A percentile compares a stretch with the other conserved stretches of the same genome.
These are phyloP conservation scores for Saturnispora quitensis DNA, from an alignment of 805 yeast species.

Conservation along the genomic window DNA sequence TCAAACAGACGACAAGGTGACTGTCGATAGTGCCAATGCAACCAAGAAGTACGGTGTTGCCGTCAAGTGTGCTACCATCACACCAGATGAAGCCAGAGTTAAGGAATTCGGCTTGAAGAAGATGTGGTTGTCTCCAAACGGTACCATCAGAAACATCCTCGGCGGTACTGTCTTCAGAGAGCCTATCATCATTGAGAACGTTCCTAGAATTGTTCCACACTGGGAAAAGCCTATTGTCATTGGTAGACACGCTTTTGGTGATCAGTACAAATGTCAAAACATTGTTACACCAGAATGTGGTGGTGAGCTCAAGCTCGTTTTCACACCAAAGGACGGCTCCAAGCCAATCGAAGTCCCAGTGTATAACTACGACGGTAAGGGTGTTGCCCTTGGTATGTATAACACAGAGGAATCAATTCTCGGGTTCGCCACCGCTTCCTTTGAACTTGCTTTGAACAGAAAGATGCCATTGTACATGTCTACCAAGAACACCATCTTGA, in stretches of 20 bases:
- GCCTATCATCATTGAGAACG: conserved; percentile 79
- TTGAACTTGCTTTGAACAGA: conserved; percentile 75
- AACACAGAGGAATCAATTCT: conserved; percentile 86
- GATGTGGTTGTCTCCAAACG: conserved; percentile 98
- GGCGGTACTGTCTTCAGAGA: conserved; percentile 98
- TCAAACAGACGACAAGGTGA: conserved; percentile 78
- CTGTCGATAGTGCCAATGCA: conserved; percentile 84
- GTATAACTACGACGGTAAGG: conserved; percentile 59
- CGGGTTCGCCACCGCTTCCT: conserved; percentile 90
- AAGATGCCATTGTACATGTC: conserved; percentile 76
- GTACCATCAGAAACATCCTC: conserved; percentile 88
- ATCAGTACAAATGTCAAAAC: conserved; percentile 92
- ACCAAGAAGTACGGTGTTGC: conserved; percentile 85
- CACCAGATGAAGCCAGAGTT: conserved; percentile 96
- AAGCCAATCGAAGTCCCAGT: conserved; percentile 50
- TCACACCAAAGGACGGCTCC: conserved; percentile 60
- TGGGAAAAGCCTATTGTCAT: conserved; percentile 96
- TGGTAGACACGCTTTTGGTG: conserved; percentile 97
- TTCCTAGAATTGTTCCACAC: conserved; percentile 81
- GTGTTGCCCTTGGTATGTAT: conserved; percentile 89
- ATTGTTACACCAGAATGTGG: conserved; percentile 63
- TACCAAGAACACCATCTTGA: conserved; percentile 91
- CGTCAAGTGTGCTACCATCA: conserved; percentile 94
- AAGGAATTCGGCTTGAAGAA: conserved; percentile 82
- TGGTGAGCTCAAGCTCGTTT: conserved; percentile 71